Percentiles rank a stretch among this genome's conserved stretches.
Evolutionary conservation across 768 basidiomycete genomes (phyloP).

Genomic region (Boletus speciosus): DNA sequence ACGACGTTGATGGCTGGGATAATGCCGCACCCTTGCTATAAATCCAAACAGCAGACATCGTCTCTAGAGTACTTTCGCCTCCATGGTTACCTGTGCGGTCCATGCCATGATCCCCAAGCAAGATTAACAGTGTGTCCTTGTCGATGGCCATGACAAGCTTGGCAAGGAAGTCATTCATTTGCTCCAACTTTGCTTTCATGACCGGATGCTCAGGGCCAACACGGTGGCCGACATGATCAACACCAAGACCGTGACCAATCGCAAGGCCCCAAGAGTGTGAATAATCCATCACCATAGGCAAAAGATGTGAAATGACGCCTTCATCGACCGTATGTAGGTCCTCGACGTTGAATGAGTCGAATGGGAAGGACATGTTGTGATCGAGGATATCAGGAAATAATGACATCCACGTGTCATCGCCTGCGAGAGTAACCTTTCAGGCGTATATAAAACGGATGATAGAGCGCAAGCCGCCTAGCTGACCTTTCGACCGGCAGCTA

Average conservation of each 20-base stretch:
- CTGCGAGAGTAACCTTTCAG: slow-evolving; percentile 79
- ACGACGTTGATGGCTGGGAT: slow-evolving; percentile 27
- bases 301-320: slow-evolving; percentile 80
- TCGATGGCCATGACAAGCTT: slow-evolving; percentile 73
- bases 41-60: slow-evolving; percentile 84
- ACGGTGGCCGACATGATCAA: slow-evolving; percentile 95
- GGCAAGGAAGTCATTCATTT: slow-evolving; percentile 80
- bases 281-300: slow-evolving; percentile 64
- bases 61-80: slow-evolving; percentile 83
- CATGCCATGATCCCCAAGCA: slow-evolving; percentile 98
- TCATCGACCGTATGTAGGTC: slow-evolving; percentile 94
- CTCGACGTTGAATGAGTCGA: slow-evolving; percentile 97
- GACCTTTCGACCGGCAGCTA: slow-evolving; percentile 57
- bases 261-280: slow-evolving; percentile 75
- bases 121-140: slow-evolving; percentile 84
- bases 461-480: not conserved
- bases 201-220: slow-evolving; percentile 84
- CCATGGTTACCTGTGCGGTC: slow-evolving; percentile 93
- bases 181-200: slow-evolving; percentile 80
- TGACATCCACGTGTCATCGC: slow-evolving; percentile 95
- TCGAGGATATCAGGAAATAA: slow-evolving; percentile 79
- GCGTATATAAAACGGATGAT: slow-evolving; percentile 1
- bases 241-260: slow-evolving; percentile 91
- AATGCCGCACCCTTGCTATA: slow-evolving; percentile 75
- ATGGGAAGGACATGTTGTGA: slow-evolving; percentile 73